Percentiles rank a stretch among this genome's conserved stretches.
Conservation (phyloP, 768 basidiomycete species). For the Asterophora lycoperdoides region DNA sequence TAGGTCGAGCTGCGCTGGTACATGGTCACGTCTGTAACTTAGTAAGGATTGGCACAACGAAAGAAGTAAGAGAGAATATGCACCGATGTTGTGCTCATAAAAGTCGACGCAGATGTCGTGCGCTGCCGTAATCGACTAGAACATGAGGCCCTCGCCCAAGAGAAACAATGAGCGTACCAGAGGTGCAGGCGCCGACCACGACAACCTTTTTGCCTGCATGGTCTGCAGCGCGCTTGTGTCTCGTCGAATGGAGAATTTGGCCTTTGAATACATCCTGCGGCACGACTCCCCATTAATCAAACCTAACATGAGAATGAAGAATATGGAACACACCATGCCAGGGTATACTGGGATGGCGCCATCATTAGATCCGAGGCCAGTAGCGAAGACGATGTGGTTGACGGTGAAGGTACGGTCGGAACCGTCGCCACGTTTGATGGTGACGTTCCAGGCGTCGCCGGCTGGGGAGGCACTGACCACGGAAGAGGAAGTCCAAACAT, state of each 20-base stretch:
- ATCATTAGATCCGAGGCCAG: constrained; percentile 47
- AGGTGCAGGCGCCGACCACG: constrained; percentile 65
- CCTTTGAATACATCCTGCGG: constrained; percentile 58
- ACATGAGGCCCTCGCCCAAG: constrained; percentile 2
- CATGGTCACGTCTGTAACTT: constrained; percentile 47
- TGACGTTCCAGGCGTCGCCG: constrained; percentile 37
- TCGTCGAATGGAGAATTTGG: constrained; percentile 52
- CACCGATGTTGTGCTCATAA: constrained; percentile 40
- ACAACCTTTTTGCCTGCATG: constrained; percentile 67
- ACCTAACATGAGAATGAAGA: not conserved
- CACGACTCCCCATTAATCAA: not conserved
- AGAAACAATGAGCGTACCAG: constrained; percentile 25
- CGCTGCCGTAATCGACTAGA: constrained; percentile 20
- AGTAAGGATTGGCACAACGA: not conserved
- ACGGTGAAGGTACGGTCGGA: constrained; percentile 36
- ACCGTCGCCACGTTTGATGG: constrained; percentile 32
- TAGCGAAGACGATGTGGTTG: constrained; percentile 48
- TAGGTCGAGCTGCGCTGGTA: constrained; percentile 48
- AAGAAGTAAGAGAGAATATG: not conserved
- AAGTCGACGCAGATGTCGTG: constrained; percentile 45
- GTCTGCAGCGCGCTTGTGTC: constrained; percentile 51
- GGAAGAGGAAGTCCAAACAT: constrained; percentile 55
- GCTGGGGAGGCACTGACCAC: constrained; percentile 33
- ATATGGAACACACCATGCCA: constrained; percentile 33
- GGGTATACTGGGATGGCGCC: constrained; percentile 43